Evolutionary conservation across 2,329 filamentous ascomycete genomes (phyloP), one percentile per base, ranked within the genome.

Genomic region (Colletotrichum simmondsii): DNA sequence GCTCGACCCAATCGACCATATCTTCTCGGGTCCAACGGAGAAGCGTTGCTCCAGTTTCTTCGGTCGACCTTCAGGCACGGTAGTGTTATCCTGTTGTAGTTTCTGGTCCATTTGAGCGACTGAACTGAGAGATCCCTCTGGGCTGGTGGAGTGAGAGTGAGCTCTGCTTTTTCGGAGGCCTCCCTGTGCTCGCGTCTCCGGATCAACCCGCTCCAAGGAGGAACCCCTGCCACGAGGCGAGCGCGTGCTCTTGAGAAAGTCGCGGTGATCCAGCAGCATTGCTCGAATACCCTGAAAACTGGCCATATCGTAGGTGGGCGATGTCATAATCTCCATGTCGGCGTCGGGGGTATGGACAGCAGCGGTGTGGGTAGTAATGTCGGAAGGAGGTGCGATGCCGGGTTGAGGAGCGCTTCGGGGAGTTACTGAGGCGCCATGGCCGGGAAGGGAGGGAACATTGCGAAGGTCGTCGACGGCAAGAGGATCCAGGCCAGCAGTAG

Each of bases 1-100:
- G 10, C 83, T 85, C 26, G 87, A 85, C 4, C 88, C 89, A 78
- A 92, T 92, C 24, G 90, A 92, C 90, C 90, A 92, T 22, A 86
- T 88, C 78, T 91, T 92, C 78, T 92, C 90, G 0, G 87, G 82
- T 0, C 81, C 86, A 73, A 83, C 80, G 22, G 84, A 83, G 14
- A 84, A 72, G 11, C 85, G 82, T 61, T 86, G 83, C 4, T 87
- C 85, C 12, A 80, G 77, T 73, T 80, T 83, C 79, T 81, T 83
- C 68, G 81, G 79, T 49, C 82, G 80, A 42, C 77, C 69, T 54
- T 83, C 80, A 10, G 77, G 72, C 26, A 72, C 35, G 49, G 65
- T 30, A 22, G 42, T 49, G 7, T 76, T 74, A 49, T 75, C 70
- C 35, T 77, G 75, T 37, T 77, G 75, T 56, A 60, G 52, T 26